Percentiles rank a stretch among this genome's conserved stretches.
Conservation (phyloP, 192 early-diverging fungal genomes). For the Backusella luteola region DNA sequence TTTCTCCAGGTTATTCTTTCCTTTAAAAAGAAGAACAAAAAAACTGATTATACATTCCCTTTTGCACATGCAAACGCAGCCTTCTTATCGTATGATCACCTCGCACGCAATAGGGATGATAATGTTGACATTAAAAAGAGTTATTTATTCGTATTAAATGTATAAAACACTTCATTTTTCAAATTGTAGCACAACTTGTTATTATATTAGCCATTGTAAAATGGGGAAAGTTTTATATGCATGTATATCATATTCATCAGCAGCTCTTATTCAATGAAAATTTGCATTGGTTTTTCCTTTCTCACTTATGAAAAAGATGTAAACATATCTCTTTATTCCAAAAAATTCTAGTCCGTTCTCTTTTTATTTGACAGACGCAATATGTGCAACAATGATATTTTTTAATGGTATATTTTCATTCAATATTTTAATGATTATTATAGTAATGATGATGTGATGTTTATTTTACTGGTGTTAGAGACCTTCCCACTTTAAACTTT, state of each 20-base stretch:
- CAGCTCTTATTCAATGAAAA: no score
- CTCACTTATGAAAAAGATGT: neutral
- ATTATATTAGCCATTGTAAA: neutral
- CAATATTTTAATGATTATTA: neutral
- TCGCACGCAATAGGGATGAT: no score
- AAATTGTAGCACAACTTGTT: neutral
- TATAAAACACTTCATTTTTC: no score
- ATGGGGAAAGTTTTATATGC: neutral
- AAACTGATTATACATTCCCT: neutral
- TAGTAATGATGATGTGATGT: neutral
- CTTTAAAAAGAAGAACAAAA: neutral
- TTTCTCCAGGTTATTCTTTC: neutral
- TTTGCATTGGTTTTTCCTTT: neutral
- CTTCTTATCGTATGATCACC: neutral
- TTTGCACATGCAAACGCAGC: neutral
- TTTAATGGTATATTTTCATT: neutral
- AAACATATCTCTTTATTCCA: neutral
- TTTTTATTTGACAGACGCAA: neutral
- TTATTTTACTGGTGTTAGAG: neutral
- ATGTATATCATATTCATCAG: neutral
- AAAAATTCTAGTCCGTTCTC: neutral
- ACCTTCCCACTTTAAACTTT: constrained; percentile 1
- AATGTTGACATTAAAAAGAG: no score
- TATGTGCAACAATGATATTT: neutral
- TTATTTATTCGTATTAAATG: no score